A percentile compares a stretch with the other conserved stretches of the same genome.
phyloP scores from a whole-genome alignment of 176 grass and related monocot genomes.

The Aegilops sharonensis region DNA sequence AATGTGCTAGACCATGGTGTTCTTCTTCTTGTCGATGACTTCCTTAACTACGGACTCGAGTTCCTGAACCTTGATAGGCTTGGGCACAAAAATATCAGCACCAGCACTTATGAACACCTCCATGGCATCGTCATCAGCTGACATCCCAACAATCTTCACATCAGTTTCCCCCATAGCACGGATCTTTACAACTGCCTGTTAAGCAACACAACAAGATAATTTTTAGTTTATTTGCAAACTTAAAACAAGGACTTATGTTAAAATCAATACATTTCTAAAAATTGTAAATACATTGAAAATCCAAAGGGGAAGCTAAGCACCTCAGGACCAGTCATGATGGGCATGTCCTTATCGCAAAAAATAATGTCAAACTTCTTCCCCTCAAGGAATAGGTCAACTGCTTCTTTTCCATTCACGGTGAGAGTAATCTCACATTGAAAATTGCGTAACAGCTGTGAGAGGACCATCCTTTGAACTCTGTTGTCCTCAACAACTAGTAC shows the following conservation, averaged over 20 bases:
- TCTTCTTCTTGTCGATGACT: constrained; percentile 13
- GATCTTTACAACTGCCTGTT: constrained; percentile 19
- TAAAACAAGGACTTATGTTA: neutral
- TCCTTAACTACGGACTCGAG: neutral
- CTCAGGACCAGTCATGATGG: constrained; percentile 31
- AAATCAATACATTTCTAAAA: neutral
- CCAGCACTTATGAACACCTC: constrained; percentile 14
- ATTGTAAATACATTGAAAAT: too few relatives aligned
- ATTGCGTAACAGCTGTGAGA: neutral
- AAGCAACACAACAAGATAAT: neutral
- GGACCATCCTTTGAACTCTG: neutral
- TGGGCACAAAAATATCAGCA: constrained; percentile 13
- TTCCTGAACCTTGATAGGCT: neutral
- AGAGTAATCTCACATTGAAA: neutral
- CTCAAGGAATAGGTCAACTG: constrained; percentile 21
- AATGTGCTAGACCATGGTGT: neutral
- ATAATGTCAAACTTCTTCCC: constrained; percentile 35
- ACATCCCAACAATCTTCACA: constrained; percentile 32
- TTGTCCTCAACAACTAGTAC: constrained; percentile 22
- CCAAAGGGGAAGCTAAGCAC: neutral
- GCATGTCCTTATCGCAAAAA: constrained; percentile 28
- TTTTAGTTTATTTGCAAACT: neutral
- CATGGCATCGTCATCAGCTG: neutral
- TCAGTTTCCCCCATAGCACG: constrained; percentile 23
- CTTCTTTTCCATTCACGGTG: constrained; percentile 32